These are phyloP conservation scores for Entophlyctis luteolus DNA, from an alignment of 192 early-diverging fungal species.

Conservation along the genomic window DNA sequence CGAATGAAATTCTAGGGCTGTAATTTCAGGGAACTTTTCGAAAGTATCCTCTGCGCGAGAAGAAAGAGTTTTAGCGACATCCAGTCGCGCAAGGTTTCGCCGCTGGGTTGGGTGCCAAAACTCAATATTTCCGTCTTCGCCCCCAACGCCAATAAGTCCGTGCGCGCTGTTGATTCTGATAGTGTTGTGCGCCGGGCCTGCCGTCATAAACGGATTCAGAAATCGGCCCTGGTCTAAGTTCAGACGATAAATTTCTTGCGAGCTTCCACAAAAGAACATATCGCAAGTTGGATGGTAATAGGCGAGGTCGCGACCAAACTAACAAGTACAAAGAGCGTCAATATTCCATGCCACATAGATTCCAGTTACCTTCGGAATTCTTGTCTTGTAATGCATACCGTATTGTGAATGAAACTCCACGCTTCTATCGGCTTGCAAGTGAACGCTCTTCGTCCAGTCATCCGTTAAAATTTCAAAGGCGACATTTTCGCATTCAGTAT, in stretches of 20 bases:
- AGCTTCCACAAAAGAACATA: constrained; percentile 74
- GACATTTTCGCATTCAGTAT: constrained; percentile 90
- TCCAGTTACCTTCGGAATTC: constrained; percentile 75
- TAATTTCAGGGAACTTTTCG: constrained; percentile 57
- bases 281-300: constrained; percentile 93
- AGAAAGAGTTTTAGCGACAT: constrained; percentile 40
- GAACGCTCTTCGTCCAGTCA: constrained; percentile 95
- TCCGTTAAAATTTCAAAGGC: constrained; percentile 78
- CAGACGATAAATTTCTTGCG: constrained; percentile 79
- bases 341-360: not conserved
- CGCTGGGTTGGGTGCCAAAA: constrained; percentile 87
- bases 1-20: constrained; percentile 72
- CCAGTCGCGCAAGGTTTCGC: constrained; percentile 65
- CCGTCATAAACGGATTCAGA: constrained; percentile 75
- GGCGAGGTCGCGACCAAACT: constrained; percentile 84
- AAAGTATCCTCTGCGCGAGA: constrained; percentile 24
- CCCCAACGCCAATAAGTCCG: constrained; percentile 87
- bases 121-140: constrained; percentile 80
- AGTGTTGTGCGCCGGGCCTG: constrained; percentile 48
- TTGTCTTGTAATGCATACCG: constrained; percentile 88
- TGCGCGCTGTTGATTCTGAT: constrained; percentile 84
- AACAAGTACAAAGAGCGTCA: constrained; percentile 2
- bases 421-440: constrained; percentile 83
- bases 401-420: constrained; percentile 93
- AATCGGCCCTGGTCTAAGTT: constrained; percentile 94